Evolutionary conservation across 805 yeast species (phyloP), one percentile per base, ranked within the genome.

Genomic region (Candida boidinii): DNA sequence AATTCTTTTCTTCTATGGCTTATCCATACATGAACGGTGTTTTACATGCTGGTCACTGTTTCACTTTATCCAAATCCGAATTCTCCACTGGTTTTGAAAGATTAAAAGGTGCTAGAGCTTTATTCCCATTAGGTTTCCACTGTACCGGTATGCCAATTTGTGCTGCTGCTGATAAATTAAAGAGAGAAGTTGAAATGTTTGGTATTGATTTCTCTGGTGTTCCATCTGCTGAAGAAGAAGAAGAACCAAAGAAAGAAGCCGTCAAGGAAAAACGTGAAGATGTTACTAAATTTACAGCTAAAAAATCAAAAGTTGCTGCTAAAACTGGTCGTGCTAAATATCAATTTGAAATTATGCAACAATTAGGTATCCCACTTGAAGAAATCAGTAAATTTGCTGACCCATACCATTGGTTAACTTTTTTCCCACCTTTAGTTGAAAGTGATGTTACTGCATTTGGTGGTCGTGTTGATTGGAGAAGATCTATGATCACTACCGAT

Each of bases 11-110:
- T 17, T 79, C 95, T 31, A 88, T 92, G 96, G 97, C 98, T 9
- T 92, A 86, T 54, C 99, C 99, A 28, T 92, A 92, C 62, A 90
- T 90, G 96, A 92, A 92, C 60, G 99, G 99, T 67, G 92, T 84
- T 31, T 68, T 92, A 44, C 99, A 92, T 48, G 96, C 95, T 31
- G 99, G 99, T 39, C 99, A 92, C 60, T 76, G 87, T 46, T 92
- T 90, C 67, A 92, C 97, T 23, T 68, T 90, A 42, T 85, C 96
- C 33, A 92, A 92, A 64, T 90, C 77, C 33, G 98, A 92, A 59
- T 92, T 80, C 55, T 79, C 88, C 29, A 69, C 83, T 36, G 97
- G 97, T 35, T 92, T 81, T 54, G 95, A 92, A 66, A 78, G 96
- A 63, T 82, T 92, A 90, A 72, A 72, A 52, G 97, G 96, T 45